These are phyloP conservation scores for Amauroascus niger DNA, from an alignment of 2,329 filamentous ascomycete species.

Conservation along the genomic window DNA sequence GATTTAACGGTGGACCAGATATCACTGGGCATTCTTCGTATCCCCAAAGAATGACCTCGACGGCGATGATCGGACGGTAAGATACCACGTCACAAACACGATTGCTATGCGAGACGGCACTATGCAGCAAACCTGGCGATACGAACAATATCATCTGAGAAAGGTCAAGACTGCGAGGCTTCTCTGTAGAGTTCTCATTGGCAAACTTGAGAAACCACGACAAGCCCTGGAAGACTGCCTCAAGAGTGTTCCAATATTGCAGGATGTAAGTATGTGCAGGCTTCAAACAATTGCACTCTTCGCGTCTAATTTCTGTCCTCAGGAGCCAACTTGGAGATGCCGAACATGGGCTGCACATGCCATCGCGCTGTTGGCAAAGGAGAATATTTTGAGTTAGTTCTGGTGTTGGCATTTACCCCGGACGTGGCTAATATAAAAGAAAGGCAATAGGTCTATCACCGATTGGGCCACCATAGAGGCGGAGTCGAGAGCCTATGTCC, in stretches of 20 bases:
- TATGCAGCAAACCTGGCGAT: slow-evolving; percentile 11
- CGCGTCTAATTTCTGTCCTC: slow-evolving; percentile 25
- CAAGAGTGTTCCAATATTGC: slow-evolving; percentile 26
- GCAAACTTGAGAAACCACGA: slow-evolving; percentile 32
- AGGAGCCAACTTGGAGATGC: slow-evolving; percentile 11
- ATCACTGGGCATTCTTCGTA: slow-evolving; percentile 11
- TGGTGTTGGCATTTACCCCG: not conserved
- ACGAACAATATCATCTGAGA: slow-evolving; percentile 10
- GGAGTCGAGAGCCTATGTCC: slow-evolving; percentile 1
- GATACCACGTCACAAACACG: slow-evolving; percentile 20
- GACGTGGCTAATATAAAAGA: not conserved
- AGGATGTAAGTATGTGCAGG: slow-evolving; percentile 22
- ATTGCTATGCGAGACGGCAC: slow-evolving; percentile 3
- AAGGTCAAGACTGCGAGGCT: slow-evolving; percentile 23
- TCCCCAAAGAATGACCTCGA: slow-evolving; percentile 23
- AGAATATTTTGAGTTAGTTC: slow-evolving; percentile 5
- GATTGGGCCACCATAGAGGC: slow-evolving; percentile 7
- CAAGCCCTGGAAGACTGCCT: slow-evolving; percentile 28
- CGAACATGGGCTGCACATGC: slow-evolving; percentile 10
- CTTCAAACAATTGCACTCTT: slow-evolving; percentile 28
- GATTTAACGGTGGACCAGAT: not conserved
- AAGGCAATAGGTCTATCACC: not conserved
- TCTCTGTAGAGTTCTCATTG: slow-evolving; percentile 33
- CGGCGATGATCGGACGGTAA: not conserved
- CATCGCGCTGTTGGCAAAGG: slow-evolving; percentile 6